A percentile compares a stretch with the other conserved stretches of the same genome.
Evolutionary conservation across 2,329 filamentous ascomycete genomes (phyloP).

Genomic region (Sphaerulina populicola): DNA sequence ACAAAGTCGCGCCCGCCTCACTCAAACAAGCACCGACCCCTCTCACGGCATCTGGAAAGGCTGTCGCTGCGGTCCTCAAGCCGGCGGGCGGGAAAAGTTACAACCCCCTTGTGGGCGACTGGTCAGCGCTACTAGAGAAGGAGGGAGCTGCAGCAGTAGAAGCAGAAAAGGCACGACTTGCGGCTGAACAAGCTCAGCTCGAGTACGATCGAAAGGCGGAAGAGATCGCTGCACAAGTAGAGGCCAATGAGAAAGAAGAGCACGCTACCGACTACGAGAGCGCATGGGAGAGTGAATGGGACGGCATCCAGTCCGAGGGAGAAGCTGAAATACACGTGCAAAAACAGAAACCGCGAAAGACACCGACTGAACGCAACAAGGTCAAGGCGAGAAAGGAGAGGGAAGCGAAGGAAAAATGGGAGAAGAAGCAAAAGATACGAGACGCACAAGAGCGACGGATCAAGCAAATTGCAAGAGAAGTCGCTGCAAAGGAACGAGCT

Average conservation of each 20-base stretch:
- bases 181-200: conserved; percentile 57
- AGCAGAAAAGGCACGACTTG: conserved; percentile 65
- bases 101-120: conserved; percentile 82
- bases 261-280: conserved; percentile 57
- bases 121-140: conserved; percentile 63
- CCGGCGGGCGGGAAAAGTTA: conserved; percentile 82
- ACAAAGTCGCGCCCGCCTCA: conserved; percentile 64
- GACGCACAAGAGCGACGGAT: conserved; percentile 64
- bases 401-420: conserved; percentile 66
- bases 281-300: conserved; percentile 80
- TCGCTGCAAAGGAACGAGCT: conserved; percentile 51
- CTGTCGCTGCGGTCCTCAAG: conserved; percentile 66
- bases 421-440: conserved; percentile 64
- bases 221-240: conserved; percentile 66
- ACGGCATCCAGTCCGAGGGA: conserved; percentile 45
- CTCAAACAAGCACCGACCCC: conserved; percentile 70
- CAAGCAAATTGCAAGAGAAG: conserved; percentile 59
- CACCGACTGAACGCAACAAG: conserved; percentile 75
- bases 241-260: conserved; percentile 64
- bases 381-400: conserved; percentile 82
- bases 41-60: conserved; percentile 71
- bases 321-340: conserved; percentile 57
- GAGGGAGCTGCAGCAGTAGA: conserved; percentile 74
- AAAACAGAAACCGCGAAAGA: conserved; percentile 78
- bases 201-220: conserved; percentile 60